These are phyloP conservation scores for Urochloa ruziziensis DNA, from an alignment of 176 grass and related monocot species.

Conservation along the genomic window DNA sequence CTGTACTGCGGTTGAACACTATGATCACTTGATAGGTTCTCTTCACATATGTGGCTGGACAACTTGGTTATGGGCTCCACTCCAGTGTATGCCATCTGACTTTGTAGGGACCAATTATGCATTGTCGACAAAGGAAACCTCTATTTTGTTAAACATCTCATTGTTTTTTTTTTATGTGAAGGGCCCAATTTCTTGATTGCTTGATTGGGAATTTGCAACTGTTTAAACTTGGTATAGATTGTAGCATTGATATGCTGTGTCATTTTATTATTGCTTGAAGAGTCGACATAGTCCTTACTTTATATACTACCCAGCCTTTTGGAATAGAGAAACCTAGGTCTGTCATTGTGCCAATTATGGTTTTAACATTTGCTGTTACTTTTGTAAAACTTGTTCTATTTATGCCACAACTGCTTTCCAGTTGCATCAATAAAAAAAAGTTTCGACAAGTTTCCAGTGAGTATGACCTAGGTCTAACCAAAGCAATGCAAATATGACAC, in stretches of 20 bases:
- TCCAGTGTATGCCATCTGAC: not conserved
- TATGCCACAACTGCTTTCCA: too few relatives aligned
- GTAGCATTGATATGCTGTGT: not conserved
- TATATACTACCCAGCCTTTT: not conserved
- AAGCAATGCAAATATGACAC: too few relatives aligned
- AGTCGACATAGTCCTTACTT: not conserved
- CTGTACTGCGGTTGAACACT: not conserved
- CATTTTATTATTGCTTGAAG: not conserved
- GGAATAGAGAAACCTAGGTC: too few relatives aligned
- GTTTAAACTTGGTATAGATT: not conserved
- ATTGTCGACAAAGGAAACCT: not conserved
- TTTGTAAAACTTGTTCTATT: too few relatives aligned
- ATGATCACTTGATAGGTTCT: not conserved
- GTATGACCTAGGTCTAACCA: too few relatives aligned
- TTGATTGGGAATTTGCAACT: not conserved
- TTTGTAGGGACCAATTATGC: not conserved
- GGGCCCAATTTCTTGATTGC: not conserved
- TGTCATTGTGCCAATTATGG: too few relatives aligned
- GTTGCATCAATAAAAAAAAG: too few relatives aligned
- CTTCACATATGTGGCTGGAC: not conserved
- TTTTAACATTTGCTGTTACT: too few relatives aligned
- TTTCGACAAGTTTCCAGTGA: too few relatives aligned
- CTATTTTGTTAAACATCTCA: not conserved
- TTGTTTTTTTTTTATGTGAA: not conserved
- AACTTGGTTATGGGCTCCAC: not conserved